A percentile compares a stretch with the other conserved stretches of the same genome.
Evolutionary conservation across 2,329 filamentous ascomycete genomes (phyloP).

Genomic region (Thielaviopsis ethacetica): DNA sequence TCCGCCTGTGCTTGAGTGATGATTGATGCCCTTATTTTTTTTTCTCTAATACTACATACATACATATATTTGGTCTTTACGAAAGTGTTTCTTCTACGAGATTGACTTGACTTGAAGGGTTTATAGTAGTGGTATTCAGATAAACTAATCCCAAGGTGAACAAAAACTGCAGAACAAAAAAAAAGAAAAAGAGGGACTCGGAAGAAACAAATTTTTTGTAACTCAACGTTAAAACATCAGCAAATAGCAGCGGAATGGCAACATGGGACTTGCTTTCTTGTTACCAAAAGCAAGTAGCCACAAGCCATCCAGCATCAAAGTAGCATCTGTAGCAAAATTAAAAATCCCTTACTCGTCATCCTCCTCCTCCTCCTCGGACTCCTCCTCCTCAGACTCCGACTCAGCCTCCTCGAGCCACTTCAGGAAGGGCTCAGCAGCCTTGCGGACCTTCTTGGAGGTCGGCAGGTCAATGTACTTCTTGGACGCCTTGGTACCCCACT

Average conservation of each 20-base stretch:
- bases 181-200: background rate
- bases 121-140: too few relatives aligned
- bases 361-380: constrained; percentile 26
- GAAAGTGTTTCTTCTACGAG: too few relatives aligned
- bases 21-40: too few relatives aligned
- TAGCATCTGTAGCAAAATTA: background rate
- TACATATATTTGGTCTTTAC: too few relatives aligned
- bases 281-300: background rate
- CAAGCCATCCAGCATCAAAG: too few relatives aligned
- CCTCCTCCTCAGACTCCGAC: constrained; percentile 39
- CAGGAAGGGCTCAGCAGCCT: constrained; percentile 85
- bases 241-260: background rate
- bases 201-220: background rate
- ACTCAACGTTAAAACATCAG: background rate
- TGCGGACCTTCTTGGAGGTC: constrained; percentile 88
- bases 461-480: constrained; percentile 92
- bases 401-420: constrained; percentile 85
- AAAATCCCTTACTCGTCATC: constrained; percentile 5
- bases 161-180: background rate
- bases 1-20: too few relatives aligned
- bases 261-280: background rate
- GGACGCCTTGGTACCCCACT: constrained; percentile 88
- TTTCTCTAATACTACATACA: too few relatives aligned
- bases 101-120: too few relatives aligned
- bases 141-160: background rate